Conservation (phyloP, 495 filamentous ascomycete species). For the Sphaerosporella brunnea region DNA sequence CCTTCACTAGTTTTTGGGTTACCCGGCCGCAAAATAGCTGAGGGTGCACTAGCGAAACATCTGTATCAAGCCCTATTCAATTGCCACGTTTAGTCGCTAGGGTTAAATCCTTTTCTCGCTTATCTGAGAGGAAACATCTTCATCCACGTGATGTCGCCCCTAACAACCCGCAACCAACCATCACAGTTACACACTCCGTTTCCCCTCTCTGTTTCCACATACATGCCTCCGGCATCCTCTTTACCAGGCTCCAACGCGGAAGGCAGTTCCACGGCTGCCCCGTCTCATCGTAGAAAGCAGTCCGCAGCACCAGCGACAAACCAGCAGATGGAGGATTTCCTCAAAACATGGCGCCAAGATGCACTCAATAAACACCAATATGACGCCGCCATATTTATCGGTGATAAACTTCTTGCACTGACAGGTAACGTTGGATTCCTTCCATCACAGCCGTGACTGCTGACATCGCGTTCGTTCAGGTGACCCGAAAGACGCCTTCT, state of each 20-base stretch:
- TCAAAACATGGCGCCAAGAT: constrained; percentile 84
- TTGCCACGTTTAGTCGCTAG: too few relatives aligned
- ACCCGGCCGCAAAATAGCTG: too few relatives aligned
- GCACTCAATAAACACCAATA: constrained; percentile 85
- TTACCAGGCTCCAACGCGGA: background rate
- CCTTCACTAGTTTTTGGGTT: too few relatives aligned
- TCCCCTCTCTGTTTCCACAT: too few relatives aligned
- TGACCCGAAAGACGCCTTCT: constrained; percentile 78
- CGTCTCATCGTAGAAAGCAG: background rate
- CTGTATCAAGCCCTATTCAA: too few relatives aligned
- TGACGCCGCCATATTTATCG: constrained; percentile 88
- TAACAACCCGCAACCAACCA: too few relatives aligned
- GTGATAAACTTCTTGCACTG: constrained; percentile 85
- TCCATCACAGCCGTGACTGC: background rate
- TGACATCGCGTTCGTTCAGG: constrained; percentile 39
- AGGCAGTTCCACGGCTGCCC: background rate
- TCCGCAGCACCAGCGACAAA: background rate
- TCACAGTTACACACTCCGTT: too few relatives aligned
- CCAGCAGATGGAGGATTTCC: constrained; percentile 61
- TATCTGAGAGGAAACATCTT: too few relatives aligned
- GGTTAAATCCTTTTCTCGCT: too few relatives aligned
- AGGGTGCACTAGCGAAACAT: too few relatives aligned
- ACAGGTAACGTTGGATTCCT: constrained; percentile 42
- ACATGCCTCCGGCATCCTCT: background rate
- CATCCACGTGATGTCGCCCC: too few relatives aligned